Conservation (phyloP, 495 filamentous ascomycete species). For the Schizothecium vesticola region DNA sequence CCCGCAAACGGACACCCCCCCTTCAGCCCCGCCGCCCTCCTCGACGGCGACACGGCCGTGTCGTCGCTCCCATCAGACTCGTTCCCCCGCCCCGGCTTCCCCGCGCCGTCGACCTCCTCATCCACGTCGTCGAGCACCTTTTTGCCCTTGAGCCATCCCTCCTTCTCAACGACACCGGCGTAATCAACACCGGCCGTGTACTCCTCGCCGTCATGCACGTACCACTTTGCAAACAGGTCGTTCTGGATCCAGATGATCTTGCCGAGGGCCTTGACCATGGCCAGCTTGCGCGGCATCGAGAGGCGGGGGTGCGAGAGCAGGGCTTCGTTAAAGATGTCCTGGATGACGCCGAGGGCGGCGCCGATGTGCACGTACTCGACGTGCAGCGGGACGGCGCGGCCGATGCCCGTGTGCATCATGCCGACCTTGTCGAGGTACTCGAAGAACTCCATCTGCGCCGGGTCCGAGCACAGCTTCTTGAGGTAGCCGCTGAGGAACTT, state of each 20-base stretch:
- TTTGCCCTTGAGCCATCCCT: conserved; percentile 53
- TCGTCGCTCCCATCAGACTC: conserved; percentile 13
- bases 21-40: not conserved
- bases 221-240: conserved; percentile 73
- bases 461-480: conserved; percentile 63
- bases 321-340: conserved; percentile 69
- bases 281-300: conserved; percentile 57
- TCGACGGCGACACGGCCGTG: not conserved
- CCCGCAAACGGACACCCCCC: conserved; percentile 25
- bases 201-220: conserved; percentile 66
- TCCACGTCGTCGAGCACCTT: conserved; percentile 34
- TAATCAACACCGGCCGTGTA: conserved; percentile 56
- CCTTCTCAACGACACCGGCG: conserved; percentile 47
- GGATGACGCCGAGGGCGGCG: conserved; percentile 60
- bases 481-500: conserved; percentile 70
- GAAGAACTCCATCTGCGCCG: conserved; percentile 69
- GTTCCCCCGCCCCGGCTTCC: not conserved
- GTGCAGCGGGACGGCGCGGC: conserved; percentile 58
- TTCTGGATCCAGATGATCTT: conserved; percentile 69
- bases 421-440: conserved; percentile 75
- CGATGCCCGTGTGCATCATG: conserved; percentile 66
- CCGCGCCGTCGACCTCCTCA: not conserved
- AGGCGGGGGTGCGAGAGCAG: conserved; percentile 64
- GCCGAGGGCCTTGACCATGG: conserved; percentile 57
- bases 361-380: conserved; percentile 74